These are phyloP conservation scores for Calonectria pseudoturangicola DNA, from an alignment of 2,329 filamentous ascomycete species.

Conservation along the genomic window DNA sequence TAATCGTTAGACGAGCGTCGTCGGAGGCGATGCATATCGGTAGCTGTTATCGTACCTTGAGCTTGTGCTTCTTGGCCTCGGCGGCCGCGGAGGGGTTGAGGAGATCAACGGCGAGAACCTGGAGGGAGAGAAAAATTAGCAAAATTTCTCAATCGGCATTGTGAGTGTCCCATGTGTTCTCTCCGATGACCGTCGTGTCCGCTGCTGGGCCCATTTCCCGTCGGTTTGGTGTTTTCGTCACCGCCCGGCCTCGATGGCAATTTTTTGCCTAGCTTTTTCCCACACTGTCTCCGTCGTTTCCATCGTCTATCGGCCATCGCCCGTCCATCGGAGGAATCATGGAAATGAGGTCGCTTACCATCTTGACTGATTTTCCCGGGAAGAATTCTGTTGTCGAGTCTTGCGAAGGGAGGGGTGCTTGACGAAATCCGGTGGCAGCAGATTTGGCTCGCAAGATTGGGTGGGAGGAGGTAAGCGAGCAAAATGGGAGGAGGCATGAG, in stretches of 20 bases:
- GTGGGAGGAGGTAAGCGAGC: constrained; percentile 65
- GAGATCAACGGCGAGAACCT: constrained; percentile 99
- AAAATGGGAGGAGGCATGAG: constrained; percentile 44
- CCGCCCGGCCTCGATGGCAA: constrained; percentile 39
- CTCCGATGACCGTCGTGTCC: constrained; percentile 36
- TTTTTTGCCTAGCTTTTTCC: constrained; percentile 47
- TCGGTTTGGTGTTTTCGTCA: constrained; percentile 46
- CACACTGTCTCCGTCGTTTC: constrained; percentile 46
- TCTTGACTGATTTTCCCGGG: constrained; percentile 76
- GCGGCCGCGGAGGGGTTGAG: constrained; percentile 98
- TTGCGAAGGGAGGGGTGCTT: constrained; percentile 70
- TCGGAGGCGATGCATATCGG: constrained; percentile 39
- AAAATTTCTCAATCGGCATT: constrained; percentile 54
- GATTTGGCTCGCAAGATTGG: constrained; percentile 72
- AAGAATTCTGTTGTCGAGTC: constrained; percentile 63
- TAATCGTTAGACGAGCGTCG: constrained; percentile 50
- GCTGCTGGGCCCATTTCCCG: constrained; percentile 43
- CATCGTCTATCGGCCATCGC: constrained; percentile 45
- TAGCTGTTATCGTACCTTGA: constrained; percentile 83
- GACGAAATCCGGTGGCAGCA: constrained; percentile 74
- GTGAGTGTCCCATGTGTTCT: constrained; percentile 40
- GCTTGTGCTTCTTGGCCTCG: constrained; percentile 99
- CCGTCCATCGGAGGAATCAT: constrained; percentile 47
- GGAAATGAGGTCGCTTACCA: constrained; percentile 73
- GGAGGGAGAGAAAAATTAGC: constrained; percentile 67